Percentiles rank a stretch among this genome's conserved stretches.
Conservation (phyloP, 805 yeast genomes). For the Cyberlindnera meyerae region DNA sequence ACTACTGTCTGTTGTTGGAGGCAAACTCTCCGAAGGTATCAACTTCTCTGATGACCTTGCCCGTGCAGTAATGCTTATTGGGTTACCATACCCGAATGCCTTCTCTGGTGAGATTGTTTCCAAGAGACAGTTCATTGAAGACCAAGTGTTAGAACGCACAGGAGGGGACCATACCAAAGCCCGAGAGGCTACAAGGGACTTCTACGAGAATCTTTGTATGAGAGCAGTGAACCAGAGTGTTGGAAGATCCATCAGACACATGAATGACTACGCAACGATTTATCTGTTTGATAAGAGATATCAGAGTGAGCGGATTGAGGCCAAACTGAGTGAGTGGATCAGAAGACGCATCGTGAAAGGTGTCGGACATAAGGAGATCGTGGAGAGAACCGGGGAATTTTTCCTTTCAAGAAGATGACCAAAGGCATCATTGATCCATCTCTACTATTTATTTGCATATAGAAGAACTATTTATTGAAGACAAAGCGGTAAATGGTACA, state of each 20-base stretch:
- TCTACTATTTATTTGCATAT: background rate
- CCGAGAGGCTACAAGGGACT: constrained; percentile 42
- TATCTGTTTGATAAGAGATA: constrained; percentile 68
- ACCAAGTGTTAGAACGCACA: constrained; percentile 42
- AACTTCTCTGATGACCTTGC: constrained; percentile 88
- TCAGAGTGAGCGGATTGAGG: constrained; percentile 37
- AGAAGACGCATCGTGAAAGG: constrained; percentile 33
- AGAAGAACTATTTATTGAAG: background rate
- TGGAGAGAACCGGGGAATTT: constrained; percentile 21
- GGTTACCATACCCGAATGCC: constrained; percentile 85
- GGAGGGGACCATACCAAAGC: constrained; percentile 41
- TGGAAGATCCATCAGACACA: constrained; percentile 87
- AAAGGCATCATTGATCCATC: background rate
- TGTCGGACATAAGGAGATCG: constrained; percentile 13
- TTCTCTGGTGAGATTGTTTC: constrained; percentile 78
- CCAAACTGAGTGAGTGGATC: constrained; percentile 75
- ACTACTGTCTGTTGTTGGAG: constrained; percentile 84
- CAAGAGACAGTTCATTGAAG: constrained; percentile 59
- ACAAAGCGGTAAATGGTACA: too few species aligned
- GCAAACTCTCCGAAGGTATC: constrained; percentile 89
- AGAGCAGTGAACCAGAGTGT: constrained; percentile 88
- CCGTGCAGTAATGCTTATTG: constrained; percentile 79
- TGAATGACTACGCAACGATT: constrained; percentile 73
- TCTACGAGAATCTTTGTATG: constrained; percentile 83
- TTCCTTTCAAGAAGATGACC: constrained; percentile 6